phyloP scores from a whole-genome alignment of 371 early-diverging fungal species.

The Apophysomyces variabilis region DNA sequence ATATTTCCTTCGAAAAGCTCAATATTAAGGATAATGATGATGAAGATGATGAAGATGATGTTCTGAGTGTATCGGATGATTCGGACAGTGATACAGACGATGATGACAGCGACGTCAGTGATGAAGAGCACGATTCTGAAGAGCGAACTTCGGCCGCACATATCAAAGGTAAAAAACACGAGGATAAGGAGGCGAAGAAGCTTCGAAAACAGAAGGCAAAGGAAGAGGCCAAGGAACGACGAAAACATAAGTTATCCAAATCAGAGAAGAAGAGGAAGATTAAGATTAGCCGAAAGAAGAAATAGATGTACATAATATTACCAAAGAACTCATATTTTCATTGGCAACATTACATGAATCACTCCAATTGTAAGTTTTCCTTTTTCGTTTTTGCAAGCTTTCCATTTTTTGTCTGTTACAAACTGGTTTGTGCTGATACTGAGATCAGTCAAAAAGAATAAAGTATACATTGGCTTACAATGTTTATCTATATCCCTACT shows the following conservation, averaged over 20 bases:
- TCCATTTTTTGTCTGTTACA: too few species aligned
- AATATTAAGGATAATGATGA: constrained; percentile 25
- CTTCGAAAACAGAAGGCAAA: constrained; percentile 85
- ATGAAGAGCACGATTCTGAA: constrained; percentile 51
- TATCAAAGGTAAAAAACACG: constrained; percentile 73
- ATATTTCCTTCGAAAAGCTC: constrained; percentile 3
- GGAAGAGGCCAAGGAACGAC: constrained; percentile 88
- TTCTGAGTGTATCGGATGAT: constrained; percentile 27
- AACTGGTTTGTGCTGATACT: too few species aligned
- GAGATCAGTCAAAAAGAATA: too few species aligned
- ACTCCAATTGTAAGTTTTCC: too few species aligned
- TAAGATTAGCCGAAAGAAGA: constrained; percentile 67
- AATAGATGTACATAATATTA: constrained; percentile 28
- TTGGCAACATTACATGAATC: too few species aligned
- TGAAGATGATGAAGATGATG: constrained; percentile 24
- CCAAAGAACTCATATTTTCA: too few species aligned
- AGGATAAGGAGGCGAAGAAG: constrained; percentile 88
- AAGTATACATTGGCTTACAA: too few species aligned
- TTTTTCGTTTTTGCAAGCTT: too few species aligned
- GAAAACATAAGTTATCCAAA: constrained; percentile 94
- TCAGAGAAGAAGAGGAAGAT: constrained; percentile 92
- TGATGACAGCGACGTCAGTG: constrained; percentile 42
- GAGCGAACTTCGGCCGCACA: constrained; percentile 27
- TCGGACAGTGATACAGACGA: constrained; percentile 33
- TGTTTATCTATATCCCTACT: too few species aligned